Conservation (phyloP, 2,329 filamentous ascomycete genomes). For the Leptosphaerulina australis region DNA sequence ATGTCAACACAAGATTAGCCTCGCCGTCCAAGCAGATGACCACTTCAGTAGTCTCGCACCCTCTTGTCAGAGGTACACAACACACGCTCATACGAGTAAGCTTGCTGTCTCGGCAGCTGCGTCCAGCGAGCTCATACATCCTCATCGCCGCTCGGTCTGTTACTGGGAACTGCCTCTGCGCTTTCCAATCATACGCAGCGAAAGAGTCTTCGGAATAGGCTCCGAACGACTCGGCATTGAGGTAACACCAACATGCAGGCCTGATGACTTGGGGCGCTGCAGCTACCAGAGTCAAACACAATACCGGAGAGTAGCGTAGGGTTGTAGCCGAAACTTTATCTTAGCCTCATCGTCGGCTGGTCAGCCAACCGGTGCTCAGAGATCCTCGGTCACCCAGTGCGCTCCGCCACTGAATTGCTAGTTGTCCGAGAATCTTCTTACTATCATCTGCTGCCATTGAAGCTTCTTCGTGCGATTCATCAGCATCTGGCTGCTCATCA, state of each 20-base stretch:
- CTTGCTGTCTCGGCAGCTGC: neutral
- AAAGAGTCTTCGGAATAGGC: neutral
- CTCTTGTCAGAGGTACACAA: neutral
- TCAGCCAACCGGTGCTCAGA: constrained; percentile 82
- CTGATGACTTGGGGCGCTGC: constrained; percentile 5
- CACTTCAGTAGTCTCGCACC: neutral
- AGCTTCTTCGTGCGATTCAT: constrained; percentile 52
- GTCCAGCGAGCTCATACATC: neutral
- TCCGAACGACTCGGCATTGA: constrained; percentile 6
- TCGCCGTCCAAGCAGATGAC: neutral
- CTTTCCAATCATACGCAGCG: constrained; percentile 10
- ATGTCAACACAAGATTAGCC: neutral
- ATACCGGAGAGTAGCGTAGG: constrained; percentile 3
- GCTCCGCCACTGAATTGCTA: constrained; percentile 86
- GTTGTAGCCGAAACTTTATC: constrained; percentile 8
- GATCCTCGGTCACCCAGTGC: constrained; percentile 89
- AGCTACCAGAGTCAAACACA: constrained; percentile 9
- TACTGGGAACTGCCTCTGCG: neutral
- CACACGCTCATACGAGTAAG: constrained; percentile 1
- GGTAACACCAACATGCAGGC: constrained; percentile 6
- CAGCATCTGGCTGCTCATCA: constrained; percentile 59
- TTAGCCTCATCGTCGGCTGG: constrained; percentile 41
- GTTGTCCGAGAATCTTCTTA: constrained; percentile 73
- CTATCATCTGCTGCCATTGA: constrained; percentile 39
- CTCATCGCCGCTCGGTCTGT: constrained; percentile 9